Evolutionary conservation across 805 yeast species (phyloP).

Genomic region (Zygotorulaspora danielsina): DNA sequence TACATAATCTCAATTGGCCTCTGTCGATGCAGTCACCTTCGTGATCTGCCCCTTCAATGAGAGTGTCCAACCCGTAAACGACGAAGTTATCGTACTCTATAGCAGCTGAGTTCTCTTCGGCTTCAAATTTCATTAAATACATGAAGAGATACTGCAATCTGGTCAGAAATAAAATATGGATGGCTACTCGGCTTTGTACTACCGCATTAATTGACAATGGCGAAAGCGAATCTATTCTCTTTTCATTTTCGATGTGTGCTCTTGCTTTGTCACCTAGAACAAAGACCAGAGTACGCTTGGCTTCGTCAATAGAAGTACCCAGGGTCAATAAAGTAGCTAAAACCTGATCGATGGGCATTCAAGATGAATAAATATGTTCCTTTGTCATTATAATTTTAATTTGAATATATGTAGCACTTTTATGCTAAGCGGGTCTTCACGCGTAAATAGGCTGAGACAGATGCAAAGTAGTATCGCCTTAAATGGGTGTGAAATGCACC

Average conservation of each 20-base stretch:
- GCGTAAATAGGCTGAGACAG: no score
- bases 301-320: conserved; percentile 3
- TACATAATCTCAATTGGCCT: conserved; percentile 18
- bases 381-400: no score
- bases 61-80: conserved; percentile 30
- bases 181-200: conserved; percentile 13
- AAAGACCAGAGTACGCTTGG: conserved; percentile 22
- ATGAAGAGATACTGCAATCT: conserved; percentile 33
- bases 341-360: conserved; percentile 5
- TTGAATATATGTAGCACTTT: no score
- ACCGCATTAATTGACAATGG: conserved; percentile 20
- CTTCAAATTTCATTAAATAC: conserved; percentile 34
- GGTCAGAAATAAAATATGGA: conserved; percentile 30
- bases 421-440: no score
- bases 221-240: conserved; percentile 12
- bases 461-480: no score
- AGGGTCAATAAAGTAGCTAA: conserved; percentile 9
- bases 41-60: neutral
- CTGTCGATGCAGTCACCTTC: conserved; percentile 3
- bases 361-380: neutral
- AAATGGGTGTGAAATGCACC: no score
- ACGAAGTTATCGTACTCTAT: conserved; percentile 22
- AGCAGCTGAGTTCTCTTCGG: conserved; percentile 11
- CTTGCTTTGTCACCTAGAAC: conserved; percentile 29
- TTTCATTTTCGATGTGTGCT: conserved; percentile 20